Conservation (phyloP, 2,329 filamentous ascomycete species). For the Scytalidium sp. region DNA sequence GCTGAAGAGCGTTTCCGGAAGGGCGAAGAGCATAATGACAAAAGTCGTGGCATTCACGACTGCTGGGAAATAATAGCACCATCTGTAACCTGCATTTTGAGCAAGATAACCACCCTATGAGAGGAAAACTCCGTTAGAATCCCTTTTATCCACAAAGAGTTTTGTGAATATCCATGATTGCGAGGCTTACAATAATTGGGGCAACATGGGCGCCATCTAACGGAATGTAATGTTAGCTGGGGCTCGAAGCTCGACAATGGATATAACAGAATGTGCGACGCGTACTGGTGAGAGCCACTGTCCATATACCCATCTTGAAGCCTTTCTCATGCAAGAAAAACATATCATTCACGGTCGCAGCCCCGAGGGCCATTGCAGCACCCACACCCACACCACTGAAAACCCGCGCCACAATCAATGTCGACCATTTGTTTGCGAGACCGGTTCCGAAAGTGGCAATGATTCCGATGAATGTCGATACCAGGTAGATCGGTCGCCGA, state of each 20-base stretch:
- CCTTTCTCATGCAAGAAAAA: constrained; percentile 30
- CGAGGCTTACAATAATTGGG: constrained; percentile 63
- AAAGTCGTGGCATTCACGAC: constrained; percentile 25
- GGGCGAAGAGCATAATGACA: constrained; percentile 21
- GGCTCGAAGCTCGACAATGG: neutral
- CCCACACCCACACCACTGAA: constrained; percentile 26
- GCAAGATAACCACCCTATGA: constrained; percentile 76
- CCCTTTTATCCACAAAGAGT: too few relatives aligned
- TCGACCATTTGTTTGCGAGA: constrained; percentile 66
- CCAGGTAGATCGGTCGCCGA: constrained; percentile 20
- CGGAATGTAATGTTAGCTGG: neutral
- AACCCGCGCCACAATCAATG: constrained; percentile 38
- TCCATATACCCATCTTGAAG: constrained; percentile 27
- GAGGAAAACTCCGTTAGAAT: too few relatives aligned
- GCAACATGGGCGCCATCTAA: constrained; percentile 26
- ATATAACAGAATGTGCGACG: neutral
- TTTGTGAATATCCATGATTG: too few relatives aligned
- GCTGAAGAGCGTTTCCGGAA: constrained; percentile 29
- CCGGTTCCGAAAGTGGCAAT: constrained; percentile 29
- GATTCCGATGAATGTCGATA: constrained; percentile 19
- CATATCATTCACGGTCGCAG: constrained; percentile 27
- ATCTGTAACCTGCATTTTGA: constrained; percentile 77
- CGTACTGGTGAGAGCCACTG: constrained; percentile 20
- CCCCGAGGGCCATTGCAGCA: constrained; percentile 28
- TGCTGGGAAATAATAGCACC: constrained; percentile 44